Evolutionary conservation across 2,329 filamentous ascomycete species (phyloP).

Genomic region (Pseudogymnoascus sp.): DNA sequence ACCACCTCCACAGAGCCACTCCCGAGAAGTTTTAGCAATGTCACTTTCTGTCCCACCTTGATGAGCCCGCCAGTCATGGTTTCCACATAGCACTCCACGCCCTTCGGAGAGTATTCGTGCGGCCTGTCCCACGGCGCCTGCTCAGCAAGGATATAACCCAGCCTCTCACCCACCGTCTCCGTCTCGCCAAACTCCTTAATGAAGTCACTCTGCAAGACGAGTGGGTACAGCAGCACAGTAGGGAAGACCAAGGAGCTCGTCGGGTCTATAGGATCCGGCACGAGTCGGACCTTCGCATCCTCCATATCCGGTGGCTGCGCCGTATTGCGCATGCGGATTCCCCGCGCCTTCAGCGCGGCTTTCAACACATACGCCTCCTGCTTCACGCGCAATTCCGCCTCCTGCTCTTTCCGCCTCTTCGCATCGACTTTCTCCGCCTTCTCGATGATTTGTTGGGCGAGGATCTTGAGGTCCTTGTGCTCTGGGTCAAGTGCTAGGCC

Average conservation of each 20-base stretch:
- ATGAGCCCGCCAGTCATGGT: conserved; percentile 70
- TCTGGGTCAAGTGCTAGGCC: conserved; percentile 64
- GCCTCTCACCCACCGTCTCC: conserved; percentile 65
- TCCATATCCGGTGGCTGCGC: conserved; percentile 75
- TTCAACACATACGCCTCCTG: conserved; percentile 53
- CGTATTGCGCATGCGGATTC: conserved; percentile 60
- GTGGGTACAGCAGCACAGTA: conserved; percentile 75
- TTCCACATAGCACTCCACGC: conserved; percentile 85
- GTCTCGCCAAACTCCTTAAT: conserved; percentile 79
- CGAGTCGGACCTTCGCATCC: conserved; percentile 65
- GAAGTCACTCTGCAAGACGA: conserved; percentile 77
- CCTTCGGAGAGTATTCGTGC: conserved; percentile 54
- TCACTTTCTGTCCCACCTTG: conserved; percentile 81
- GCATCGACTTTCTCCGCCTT: conserved; percentile 49
- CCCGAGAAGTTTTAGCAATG: conserved; percentile 64
- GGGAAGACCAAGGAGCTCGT: conserved; percentile 68
- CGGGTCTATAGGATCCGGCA: conserved; percentile 65
- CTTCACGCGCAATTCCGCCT: conserved; percentile 46
- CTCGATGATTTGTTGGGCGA: conserved; percentile 56
- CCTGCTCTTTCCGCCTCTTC: conserved; percentile 46
- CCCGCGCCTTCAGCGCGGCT: conserved; percentile 59
- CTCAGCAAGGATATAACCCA: conserved; percentile 64
- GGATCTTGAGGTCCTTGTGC: conserved; percentile 57
- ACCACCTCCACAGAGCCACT: conserved; percentile 78
- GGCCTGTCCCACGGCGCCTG: conserved; percentile 77